Conservation (phyloP, 176 grass and related monocot genomes). For the Zizania latifolia region DNA sequence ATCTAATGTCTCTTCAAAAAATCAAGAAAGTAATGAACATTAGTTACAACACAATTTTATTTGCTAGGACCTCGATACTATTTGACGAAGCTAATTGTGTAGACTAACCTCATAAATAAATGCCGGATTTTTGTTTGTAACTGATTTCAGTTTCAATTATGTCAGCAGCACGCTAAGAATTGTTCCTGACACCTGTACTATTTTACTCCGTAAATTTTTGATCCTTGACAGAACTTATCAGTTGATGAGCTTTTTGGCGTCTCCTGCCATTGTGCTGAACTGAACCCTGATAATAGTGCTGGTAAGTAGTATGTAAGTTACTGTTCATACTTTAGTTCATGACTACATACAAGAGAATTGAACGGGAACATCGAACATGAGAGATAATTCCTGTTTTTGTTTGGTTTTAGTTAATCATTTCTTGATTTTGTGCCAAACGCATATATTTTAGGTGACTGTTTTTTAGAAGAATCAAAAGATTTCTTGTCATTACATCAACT, state of each 20-base stretch:
- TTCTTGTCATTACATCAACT: neutral
- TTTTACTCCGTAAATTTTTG: neutral
- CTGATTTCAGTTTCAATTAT: neutral
- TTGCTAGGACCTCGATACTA: neutral
- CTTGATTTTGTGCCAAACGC: neutral
- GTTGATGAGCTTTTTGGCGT: conserved; percentile 79
- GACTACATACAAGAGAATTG: too few species aligned
- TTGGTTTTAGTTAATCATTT: neutral
- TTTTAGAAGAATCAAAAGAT: neutral
- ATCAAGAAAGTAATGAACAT: neutral
- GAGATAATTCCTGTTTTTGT: neutral
- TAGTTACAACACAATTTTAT: neutral
- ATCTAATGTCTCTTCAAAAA: too few species aligned
- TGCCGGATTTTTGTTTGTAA: neutral
- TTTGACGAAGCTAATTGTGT: neutral
- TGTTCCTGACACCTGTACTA: neutral
- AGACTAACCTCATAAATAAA: neutral
- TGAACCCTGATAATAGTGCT: conserved; percentile 84
- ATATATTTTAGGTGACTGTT: neutral
- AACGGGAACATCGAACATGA: too few species aligned
- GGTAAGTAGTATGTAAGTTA: conserved; percentile 46
- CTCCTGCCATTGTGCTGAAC: conserved; percentile 89
- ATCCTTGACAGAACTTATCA: conserved; percentile 49
- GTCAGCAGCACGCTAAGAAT: neutral
- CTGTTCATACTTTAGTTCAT: neutral